Conservation (phyloP, 140 eudicot genomes). For the Anethum foeniculum region DNA sequence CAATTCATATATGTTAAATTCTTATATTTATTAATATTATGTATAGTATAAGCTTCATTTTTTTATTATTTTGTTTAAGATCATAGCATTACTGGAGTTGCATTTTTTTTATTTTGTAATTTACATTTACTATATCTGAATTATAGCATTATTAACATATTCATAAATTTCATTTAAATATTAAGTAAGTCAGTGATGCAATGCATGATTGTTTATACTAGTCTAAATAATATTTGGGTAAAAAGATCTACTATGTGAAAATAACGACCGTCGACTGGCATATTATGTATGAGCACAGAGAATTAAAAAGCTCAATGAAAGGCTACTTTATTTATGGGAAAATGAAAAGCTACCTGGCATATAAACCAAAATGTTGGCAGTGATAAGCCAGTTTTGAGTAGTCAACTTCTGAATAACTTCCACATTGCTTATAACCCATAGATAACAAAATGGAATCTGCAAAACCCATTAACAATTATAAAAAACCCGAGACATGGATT, state of each 20-base stretch:
- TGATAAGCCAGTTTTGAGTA: conserved; percentile 52
- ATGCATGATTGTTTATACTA: background rate
- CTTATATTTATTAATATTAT: background rate
- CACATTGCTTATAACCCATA: conserved; percentile 31
- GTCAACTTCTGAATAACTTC: conserved; percentile 22
- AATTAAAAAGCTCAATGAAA: background rate
- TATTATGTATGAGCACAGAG: background rate
- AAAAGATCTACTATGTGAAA: background rate
- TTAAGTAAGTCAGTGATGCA: background rate
- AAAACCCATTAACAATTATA: conserved; percentile 10
- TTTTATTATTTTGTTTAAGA: background rate
- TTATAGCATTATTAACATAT: background rate
- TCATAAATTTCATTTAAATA: background rate
- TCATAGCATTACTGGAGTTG: background rate
- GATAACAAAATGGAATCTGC: conserved; percentile 39
- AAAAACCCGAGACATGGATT: background rate
- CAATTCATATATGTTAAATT: background rate
- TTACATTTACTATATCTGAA: background rate
- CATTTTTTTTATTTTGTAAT: background rate
- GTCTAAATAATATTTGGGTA: background rate
- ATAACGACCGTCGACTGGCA: background rate
- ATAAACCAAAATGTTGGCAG: conserved; percentile 57
- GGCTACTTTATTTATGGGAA: background rate
- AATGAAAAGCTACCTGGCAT: conserved; percentile 43
- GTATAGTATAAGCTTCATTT: background rate